Conservation (phyloP, 768 basidiomycete species). For the Candolleomyces efflorescens region DNA sequence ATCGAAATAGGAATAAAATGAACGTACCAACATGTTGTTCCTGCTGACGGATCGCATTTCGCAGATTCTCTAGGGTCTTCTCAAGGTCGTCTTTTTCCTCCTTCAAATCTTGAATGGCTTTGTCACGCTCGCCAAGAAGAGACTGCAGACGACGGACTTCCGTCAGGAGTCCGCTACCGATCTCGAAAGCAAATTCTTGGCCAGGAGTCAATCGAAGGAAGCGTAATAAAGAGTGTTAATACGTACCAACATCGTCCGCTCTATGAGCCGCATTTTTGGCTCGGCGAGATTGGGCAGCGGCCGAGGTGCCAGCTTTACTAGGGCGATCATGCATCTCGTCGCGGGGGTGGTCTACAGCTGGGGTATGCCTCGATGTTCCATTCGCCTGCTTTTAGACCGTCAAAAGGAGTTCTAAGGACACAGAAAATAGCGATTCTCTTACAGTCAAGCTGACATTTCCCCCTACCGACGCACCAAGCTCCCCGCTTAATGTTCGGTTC, state of each 20-base stretch:
- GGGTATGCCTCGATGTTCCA: conserved; percentile 43
- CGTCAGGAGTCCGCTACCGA: conserved; percentile 85
- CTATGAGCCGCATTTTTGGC: conserved; percentile 91
- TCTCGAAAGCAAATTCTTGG: conserved; percentile 95
- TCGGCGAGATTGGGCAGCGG: conserved; percentile 81
- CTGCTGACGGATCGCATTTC: conserved; percentile 70
- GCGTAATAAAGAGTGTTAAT: conserved; percentile 11
- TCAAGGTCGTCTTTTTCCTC: conserved; percentile 91
- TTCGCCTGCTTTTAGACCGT: conserved; percentile 17
- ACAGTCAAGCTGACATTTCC: neutral
- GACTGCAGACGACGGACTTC: conserved; percentile 92
- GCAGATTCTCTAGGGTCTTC: conserved; percentile 68
- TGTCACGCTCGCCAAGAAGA: conserved; percentile 87
- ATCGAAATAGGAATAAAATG: neutral
- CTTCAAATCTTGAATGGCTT: conserved; percentile 85
- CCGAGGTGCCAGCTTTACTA: conserved; percentile 37
- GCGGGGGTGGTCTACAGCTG: conserved; percentile 49
- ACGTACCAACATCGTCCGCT: conserved; percentile 81
- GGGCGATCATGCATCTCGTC: conserved; percentile 55
- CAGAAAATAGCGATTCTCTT: neutral
- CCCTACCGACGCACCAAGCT: conserved; percentile 50
- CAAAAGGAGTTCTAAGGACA: neutral
- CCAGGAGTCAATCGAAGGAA: conserved; percentile 5
- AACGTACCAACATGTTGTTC: conserved; percentile 74
- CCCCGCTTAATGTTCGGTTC: conserved; percentile 70